Evolutionary conservation across 2,329 filamentous ascomycete genomes (phyloP), one percentile per base, ranked within the genome.

Genomic region (Aspergillus nomiae): DNA sequence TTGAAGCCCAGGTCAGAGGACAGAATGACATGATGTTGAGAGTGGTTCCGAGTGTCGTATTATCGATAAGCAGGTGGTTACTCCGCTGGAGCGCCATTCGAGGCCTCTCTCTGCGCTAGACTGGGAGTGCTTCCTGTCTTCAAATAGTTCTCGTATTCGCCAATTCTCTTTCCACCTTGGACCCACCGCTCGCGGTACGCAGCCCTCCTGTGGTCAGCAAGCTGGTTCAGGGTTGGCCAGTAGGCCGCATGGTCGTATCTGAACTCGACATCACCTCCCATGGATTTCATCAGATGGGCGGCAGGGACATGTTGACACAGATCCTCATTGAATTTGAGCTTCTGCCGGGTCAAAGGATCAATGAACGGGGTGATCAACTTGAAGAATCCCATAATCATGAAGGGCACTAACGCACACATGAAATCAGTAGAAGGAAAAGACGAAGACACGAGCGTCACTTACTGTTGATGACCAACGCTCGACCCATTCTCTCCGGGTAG

Each of bases 281-380:
- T 89, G 62, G 89, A 84, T 71, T 88, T 90, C 89, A 92, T 91
- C 59, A 99, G 86, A 76, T 98, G 94, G 71, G 89, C 84, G 9
- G 88, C 79, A 6, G 93, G 93, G 24, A 99, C 90, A 76, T 93
- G 92, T 69, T 91, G 83, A 69, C 85, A 85, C 82, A 97, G 89
- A 74, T 96, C 91, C 77, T 97, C 93, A 83, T 98, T 97, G 85
- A 97, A 97, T 82, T 95, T 96, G 82, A 99, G 89, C 84, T 99
- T 99, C 74, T 95, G 89, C 63, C 91, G 89, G 11, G 95, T 99
- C 71, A 94, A 82, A 9, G 95, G 95, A 78, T 99, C 95, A 80
- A 99, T 97, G 80, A 99, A 97, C 45, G 94, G 93, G 5, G 89
- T 93, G 80, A 99, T 94, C 71, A 97, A 83, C 80, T 96, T 97